phyloP scores from a whole-genome alignment of 257 asterid species.

The Coffea canephora region DNA sequence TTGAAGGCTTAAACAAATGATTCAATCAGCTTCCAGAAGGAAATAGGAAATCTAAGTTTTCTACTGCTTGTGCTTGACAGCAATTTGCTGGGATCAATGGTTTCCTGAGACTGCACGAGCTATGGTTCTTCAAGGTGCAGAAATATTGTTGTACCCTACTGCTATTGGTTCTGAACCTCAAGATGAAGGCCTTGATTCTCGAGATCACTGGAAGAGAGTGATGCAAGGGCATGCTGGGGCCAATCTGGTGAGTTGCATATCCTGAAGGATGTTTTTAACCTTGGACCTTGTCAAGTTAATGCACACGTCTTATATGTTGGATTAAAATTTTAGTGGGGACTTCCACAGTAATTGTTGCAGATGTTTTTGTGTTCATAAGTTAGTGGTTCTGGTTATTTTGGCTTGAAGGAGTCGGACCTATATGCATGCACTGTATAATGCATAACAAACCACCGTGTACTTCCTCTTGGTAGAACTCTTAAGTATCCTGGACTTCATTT shows the following conservation, averaged over 20 bases:
- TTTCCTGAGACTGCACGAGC: slow-evolving; percentile 99
- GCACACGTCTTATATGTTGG: background rate
- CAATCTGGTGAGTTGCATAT: slow-evolving; percentile 58
- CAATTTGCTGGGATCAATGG: slow-evolving; percentile 99
- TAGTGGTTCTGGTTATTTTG: background rate
- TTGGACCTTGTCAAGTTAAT: background rate
- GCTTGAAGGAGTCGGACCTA: background rate
- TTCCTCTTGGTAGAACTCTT: background rate
- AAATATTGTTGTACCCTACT: slow-evolving; percentile 87
- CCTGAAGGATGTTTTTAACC: too few relatives aligned
- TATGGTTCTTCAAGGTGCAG: slow-evolving; percentile 98
- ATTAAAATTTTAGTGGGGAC: background rate
- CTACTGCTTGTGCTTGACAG: slow-evolving; percentile 34
- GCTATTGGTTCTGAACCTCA: slow-evolving; percentile 99
- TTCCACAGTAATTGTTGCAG: background rate
- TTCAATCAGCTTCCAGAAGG: slow-evolving; percentile 1
- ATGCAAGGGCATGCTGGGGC: slow-evolving; percentile 99
- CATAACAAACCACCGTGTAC: background rate
- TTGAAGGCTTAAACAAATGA: background rate
- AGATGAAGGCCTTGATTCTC: slow-evolving; percentile 87
- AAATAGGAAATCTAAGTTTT: background rate
- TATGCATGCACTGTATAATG: background rate
- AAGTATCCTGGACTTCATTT: background rate
- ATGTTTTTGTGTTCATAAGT: background rate
- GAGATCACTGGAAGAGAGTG: slow-evolving; percentile 95